Conservation (phyloP, 768 basidiomycete genomes). For the Russula sp. region DNA sequence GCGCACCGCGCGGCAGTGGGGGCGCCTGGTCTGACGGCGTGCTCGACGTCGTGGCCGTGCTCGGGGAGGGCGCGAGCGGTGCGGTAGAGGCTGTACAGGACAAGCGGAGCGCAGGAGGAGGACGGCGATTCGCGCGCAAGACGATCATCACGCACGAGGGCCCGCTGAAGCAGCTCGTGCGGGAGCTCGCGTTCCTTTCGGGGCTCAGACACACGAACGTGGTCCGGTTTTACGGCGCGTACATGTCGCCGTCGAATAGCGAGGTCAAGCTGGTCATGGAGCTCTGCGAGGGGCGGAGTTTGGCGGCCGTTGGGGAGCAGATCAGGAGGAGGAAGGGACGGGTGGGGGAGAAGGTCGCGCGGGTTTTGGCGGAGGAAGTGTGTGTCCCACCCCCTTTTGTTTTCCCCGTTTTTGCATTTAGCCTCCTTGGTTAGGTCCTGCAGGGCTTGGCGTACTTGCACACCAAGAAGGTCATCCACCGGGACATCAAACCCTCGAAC, state of each 20-base stretch:
- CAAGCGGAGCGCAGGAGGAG: conserved; percentile 59
- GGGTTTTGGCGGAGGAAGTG: conserved; percentile 82
- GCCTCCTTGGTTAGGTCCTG: too few relatives aligned
- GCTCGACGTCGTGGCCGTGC: conserved; percentile 58
- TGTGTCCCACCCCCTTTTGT: conserved; percentile 23
- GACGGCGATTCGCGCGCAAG: conserved; percentile 82
- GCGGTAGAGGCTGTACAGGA: conserved; percentile 85
- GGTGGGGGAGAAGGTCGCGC: conserved; percentile 74
- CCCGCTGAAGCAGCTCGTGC: conserved; percentile 76
- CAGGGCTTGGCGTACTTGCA: conserved; percentile 86
- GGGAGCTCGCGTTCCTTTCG: conserved; percentile 81
- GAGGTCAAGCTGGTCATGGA: conserved; percentile 94
- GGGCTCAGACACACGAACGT: conserved; percentile 75
- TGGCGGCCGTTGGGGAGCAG: conserved; percentile 75
- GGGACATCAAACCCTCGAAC: conserved; percentile 87
- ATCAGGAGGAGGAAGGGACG: conserved; percentile 64
- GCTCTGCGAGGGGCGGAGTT: conserved; percentile 67
- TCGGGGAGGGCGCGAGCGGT: conserved; percentile 89
- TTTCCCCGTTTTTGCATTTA: neutral
- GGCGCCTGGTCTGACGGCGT: conserved; percentile 48
- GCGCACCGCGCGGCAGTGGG: neutral
- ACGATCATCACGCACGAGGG: conserved; percentile 81
- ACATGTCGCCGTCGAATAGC: conserved; percentile 67
- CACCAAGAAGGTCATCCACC: conserved; percentile 78
- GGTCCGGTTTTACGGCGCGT: conserved; percentile 81